These are phyloP conservation scores for Zygosaccharomyces rouxii DNA, from an alignment of 805 yeast genomes.

Conservation along the genomic window DNA sequence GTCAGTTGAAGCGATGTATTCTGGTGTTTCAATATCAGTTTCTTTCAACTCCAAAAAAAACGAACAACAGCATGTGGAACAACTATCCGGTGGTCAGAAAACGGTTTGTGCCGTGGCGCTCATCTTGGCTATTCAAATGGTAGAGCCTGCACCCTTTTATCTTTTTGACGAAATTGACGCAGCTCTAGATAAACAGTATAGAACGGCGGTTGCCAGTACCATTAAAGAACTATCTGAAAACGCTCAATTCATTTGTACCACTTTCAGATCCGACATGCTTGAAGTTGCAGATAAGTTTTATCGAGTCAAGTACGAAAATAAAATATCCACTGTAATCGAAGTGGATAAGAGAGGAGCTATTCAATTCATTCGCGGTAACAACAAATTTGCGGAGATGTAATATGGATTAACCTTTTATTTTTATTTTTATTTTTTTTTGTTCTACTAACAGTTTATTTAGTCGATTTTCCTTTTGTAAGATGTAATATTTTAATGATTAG, in stretches of 20 bases:
- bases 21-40: conserved; percentile 81
- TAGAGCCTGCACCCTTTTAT: conserved; percentile 97
- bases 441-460: no score
- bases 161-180: conserved; percentile 96
- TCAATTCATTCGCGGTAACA: conserved; percentile 68
- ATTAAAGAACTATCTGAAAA: conserved; percentile 57
- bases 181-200: conserved; percentile 85
- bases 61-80: conserved; percentile 85
- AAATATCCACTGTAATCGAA: conserved; percentile 72
- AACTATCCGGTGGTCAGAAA: conserved; percentile 94
- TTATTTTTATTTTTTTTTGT: not conserved
- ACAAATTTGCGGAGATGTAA: conserved; percentile 26
- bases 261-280: conserved; percentile 90
- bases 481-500: conserved; percentile 5
- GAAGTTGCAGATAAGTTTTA: conserved; percentile 80
- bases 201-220: conserved; percentile 78
- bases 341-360: conserved; percentile 71
- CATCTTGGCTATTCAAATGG: conserved; percentile 86
- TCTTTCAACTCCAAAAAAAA: conserved; percentile 83
- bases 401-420: not conserved
- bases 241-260: conserved; percentile 94
- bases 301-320: conserved; percentile 80
- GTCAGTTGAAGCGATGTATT: conserved; percentile 40
- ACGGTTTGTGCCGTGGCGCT: conserved; percentile 94
- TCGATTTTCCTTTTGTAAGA: no score